phyloP scores from a whole-genome alignment of 495 filamentous ascomycete genomes.

The Aspergillus kassunensis region DNA sequence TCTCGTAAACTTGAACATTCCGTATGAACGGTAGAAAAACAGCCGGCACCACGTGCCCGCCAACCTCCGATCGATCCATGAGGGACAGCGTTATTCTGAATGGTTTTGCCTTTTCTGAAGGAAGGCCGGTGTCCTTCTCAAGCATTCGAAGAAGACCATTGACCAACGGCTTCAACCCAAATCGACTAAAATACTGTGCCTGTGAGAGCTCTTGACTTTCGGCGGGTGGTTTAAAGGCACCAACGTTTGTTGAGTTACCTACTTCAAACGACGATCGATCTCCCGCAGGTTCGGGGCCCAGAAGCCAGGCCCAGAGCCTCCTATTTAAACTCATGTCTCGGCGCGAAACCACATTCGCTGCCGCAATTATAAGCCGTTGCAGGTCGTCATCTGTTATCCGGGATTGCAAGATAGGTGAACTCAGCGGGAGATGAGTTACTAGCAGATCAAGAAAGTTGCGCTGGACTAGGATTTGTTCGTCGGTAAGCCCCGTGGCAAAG shows the following conservation, averaged over 20 bases:
- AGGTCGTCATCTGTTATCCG: slow-evolving; percentile 68
- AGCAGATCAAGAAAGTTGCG: slow-evolving; percentile 90
- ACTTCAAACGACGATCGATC: slow-evolving; percentile 46
- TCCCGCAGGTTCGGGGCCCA: slow-evolving; percentile 70
- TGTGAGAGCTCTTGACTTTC: slow-evolving; percentile 41
- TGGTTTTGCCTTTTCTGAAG: slow-evolving; percentile 74
- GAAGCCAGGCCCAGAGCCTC: slow-evolving; percentile 91
- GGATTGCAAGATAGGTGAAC: slow-evolving; percentile 74
- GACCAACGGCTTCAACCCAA: slow-evolving; percentile 69
- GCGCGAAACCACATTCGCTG: slow-evolving; percentile 75
- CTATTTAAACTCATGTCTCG: slow-evolving; percentile 96
- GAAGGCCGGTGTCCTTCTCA: slow-evolving; percentile 44
- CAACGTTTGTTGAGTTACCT: slow-evolving; percentile 43
- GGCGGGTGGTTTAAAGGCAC: slow-evolving; percentile 40
- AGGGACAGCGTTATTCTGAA: slow-evolving; percentile 89
- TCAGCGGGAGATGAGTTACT: slow-evolving; percentile 86
- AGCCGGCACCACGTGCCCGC: slow-evolving; percentile 77
- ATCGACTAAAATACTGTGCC: slow-evolving; percentile 71
- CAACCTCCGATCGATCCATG: slow-evolving; percentile 98
- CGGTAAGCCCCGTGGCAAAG: slow-evolving; percentile 83
- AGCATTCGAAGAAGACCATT: slow-evolving; percentile 77
- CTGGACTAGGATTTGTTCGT: slow-evolving; percentile 88
- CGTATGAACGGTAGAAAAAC: slow-evolving; percentile 84
- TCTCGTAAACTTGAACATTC: slow-evolving; percentile 69
- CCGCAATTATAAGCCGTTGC: slow-evolving; percentile 74